phyloP scores from a whole-genome alignment of 768 basidiomycete genomes.

The Antrodiella citrinella region DNA sequence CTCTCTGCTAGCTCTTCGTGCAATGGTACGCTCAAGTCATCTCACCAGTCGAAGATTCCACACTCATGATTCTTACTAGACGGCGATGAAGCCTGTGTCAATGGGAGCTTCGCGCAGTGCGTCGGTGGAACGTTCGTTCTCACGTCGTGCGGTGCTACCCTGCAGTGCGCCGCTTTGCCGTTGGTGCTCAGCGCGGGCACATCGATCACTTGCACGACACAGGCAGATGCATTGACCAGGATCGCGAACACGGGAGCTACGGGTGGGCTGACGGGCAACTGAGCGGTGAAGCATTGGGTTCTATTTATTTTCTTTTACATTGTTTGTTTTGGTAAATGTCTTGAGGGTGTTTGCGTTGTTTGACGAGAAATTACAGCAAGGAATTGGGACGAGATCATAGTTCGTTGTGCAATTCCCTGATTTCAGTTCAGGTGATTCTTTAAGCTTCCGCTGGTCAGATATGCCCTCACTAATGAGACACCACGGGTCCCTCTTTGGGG shows the following conservation, averaged over 20 bases:
- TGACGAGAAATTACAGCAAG: too few relatives aligned
- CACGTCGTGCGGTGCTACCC: constrained; percentile 24
- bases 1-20: constrained; percentile 20
- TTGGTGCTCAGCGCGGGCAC: constrained; percentile 35
- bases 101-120: constrained; percentile 34
- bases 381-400: too few relatives aligned
- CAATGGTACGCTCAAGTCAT: constrained; percentile 11
- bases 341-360: too few relatives aligned
- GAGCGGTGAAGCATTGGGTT: too few relatives aligned
- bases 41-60: background rate
- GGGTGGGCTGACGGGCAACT: constrained; percentile 20
- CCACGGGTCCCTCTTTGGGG: too few relatives aligned
- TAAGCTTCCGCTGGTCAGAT: too few relatives aligned
- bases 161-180: constrained; percentile 33
- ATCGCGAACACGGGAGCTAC: constrained; percentile 28
- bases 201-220: constrained; percentile 29
- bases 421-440: too few relatives aligned
- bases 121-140: constrained; percentile 26
- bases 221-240: constrained; percentile 25
- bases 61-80: constrained; percentile 19
- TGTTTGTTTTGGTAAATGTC: too few relatives aligned
- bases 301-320: too few relatives aligned
- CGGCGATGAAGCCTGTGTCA: constrained; percentile 29
- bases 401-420: too few relatives aligned
- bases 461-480: too few relatives aligned